Evolutionary conservation across 2,329 filamentous ascomycete genomes (phyloP), one percentile per base, ranked within the genome.

Genomic region (Trichoderma endophyticum): DNA sequence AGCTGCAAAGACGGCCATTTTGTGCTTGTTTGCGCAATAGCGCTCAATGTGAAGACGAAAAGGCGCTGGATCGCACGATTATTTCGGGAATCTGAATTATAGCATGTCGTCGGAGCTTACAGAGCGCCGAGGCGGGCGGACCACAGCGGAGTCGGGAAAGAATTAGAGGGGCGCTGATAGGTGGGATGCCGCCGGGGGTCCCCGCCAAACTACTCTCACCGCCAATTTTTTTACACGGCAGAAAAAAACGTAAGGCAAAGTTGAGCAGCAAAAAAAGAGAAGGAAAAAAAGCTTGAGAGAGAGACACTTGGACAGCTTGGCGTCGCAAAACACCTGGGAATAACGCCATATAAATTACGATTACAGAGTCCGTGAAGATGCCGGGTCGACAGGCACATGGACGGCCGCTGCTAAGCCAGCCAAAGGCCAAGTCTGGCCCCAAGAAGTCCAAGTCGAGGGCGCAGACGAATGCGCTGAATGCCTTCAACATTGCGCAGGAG

Each of bases 341-440:
- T 14, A 21, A 54, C 56, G 30, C 28, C 43, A 32, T 56, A 3
- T 26, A 26, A 32, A 0, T n/a, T 18, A 43, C 39, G 14, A 59
- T 26, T 48, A 71, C 26, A 48, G 78, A 79, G 32, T 14, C n/a
- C 14, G 30, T n/a, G 73, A 81, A 71, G 51, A 89, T 90, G 88
- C 84, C 86, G 24, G 88, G 88, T 78, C 84, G 88, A 74, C 88
- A 90, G 82, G 82, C 88, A 59, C 87, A 90, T 78, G 88, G 88
- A 39, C 81, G 87, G 75, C 80, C 87, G 24, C 79, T 89, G 26
- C 78, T 86, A 74, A 79, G 83, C 12, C 78, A 77, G 51, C 77
- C 80, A 59, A 79, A 82, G 61, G 75, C 78, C 60, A 83, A 80
- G 73, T 71, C 77, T 28, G 70, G 73, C 30, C 72, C 73, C 73